These are phyloP conservation scores for Penicillium odoratum DNA, from an alignment of 495 filamentous ascomycete genomes.

Conservation along the genomic window DNA sequence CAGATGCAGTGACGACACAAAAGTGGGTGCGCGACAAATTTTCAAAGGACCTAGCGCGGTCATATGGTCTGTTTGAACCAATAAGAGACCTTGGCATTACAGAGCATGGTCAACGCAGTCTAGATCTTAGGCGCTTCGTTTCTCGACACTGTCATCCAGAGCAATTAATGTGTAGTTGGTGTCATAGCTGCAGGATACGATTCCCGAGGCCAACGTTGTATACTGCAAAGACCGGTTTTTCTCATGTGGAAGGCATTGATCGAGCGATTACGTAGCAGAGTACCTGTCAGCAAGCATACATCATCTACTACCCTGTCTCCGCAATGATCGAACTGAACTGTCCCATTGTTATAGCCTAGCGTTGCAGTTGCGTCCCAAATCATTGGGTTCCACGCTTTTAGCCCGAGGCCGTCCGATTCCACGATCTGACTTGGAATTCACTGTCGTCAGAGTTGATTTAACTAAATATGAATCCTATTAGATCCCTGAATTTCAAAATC, in stretches of 20 bases:
- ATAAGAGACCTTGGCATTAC: neutral
- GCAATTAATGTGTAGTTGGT: too few species aligned
- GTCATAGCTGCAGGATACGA: neutral
- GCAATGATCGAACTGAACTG: slow-evolving; percentile 21
- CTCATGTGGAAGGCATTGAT: neutral
- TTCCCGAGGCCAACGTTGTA: neutral
- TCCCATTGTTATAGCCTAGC: slow-evolving; percentile 24
- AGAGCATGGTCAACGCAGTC: neutral
- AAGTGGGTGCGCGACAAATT: too few species aligned
- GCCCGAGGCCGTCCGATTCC: neutral
- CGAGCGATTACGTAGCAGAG: neutral
- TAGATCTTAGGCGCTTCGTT: neutral
- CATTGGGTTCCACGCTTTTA: neutral
- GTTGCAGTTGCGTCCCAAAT: slow-evolving; percentile 33
- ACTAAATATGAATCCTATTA: neutral
- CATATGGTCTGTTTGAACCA: neutral
- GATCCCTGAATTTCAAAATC: neutral
- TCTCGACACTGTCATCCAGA: too few species aligned
- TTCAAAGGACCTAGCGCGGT: too few species aligned
- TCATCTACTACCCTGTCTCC: slow-evolving; percentile 28
- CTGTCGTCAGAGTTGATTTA: neutral
- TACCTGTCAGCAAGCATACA: neutral
- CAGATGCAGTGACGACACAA: too few species aligned
- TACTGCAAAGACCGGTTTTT: neutral
- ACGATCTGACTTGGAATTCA: neutral